Evolutionary conservation across 2,329 filamentous ascomycete species (phyloP).

Genomic region (Fusarium bulbicola): DNA sequence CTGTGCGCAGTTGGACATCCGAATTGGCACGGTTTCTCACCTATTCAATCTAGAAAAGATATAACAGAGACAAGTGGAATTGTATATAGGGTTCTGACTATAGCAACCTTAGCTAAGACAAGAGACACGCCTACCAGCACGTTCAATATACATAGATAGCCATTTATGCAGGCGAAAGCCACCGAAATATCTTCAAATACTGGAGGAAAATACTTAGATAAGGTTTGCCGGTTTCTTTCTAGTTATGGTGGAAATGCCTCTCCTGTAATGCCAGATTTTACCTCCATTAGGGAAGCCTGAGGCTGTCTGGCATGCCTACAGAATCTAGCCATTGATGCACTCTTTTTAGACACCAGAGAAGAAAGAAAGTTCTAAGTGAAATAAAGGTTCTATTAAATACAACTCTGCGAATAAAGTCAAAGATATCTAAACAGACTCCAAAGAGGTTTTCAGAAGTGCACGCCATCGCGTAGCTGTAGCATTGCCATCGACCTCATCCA

Average conservation of each 20-base stretch:
- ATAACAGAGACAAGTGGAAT: accelerated
- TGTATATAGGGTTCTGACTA: accelerated
- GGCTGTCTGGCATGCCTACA: no score
- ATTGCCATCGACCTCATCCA: background rate
- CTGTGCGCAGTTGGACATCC: slow-evolving; percentile 8
- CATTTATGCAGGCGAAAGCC: no score
- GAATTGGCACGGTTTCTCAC: slow-evolving; percentile 19
- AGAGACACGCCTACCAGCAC: no score
- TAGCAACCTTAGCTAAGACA: no score
- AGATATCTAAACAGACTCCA: background rate
- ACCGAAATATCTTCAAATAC: no score
- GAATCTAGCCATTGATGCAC: no score
- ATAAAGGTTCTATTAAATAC: accelerated
- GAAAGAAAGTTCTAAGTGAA: background rate
- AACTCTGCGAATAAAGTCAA: accelerated
- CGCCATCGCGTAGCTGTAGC: background rate
- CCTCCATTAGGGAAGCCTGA: no score
- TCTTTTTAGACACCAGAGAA: no score
- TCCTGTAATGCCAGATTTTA: no score
- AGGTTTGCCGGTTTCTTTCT: no score
- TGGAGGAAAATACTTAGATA: no score
- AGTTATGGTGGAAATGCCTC: accelerated
- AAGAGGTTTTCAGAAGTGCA: background rate
- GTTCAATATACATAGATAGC: no score
- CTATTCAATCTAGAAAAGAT: slow-evolving; percentile 4